Evolutionary conservation across 169 alveolate species (phyloP), one percentile per base, ranked within the genome.

Genomic region (Sarcocystis neurona): DNA sequence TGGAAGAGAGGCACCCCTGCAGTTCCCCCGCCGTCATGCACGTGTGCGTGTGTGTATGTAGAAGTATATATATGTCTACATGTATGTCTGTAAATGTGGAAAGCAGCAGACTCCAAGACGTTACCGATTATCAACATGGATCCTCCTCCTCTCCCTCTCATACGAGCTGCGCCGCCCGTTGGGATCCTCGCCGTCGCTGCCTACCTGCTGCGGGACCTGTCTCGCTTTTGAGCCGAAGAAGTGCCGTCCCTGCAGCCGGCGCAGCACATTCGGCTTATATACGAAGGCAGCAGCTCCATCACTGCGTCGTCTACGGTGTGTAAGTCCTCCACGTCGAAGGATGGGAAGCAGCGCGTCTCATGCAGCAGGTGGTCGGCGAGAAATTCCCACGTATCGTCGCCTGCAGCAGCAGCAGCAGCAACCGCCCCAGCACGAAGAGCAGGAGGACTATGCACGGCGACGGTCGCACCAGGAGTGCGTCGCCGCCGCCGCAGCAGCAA

Each of bases 331-430:
- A 94, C 95, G 87, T 96, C 94, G 58, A 94, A 92, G 23, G 96
- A 85, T 72, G 95, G 96, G 68, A 77, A 94, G 39, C 89, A 92
- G 84, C 46, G 92, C 58, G 84, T 74, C 46, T 89, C 79, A n/a
- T 87, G 89, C 85, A 95, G 94, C 5, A 72, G 66, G 18, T 90
- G 84, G 4, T 96, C 95, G 87, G 88, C 93, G 48, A 94, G 84
- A 18, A 80, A 92, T 48, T 85, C 89, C 96, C 97, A 96, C 10
- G 95, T 93, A 39, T 94, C 96, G 88, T 96, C 98, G 39, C 97
- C 97, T 80, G 88, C 12, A 32, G 27, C 3, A 30, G 37, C 50
- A 66, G 53, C 72, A 85, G 46, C 32, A 2, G 34, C 66, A 10
- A 39, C 4, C 10, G 12, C n/a, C 53, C 43, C 20, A 75, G 15